Percentiles rank a stretch among this genome's conserved stretches.
phyloP scores from a whole-genome alignment of 2,329 filamentous ascomycete genomes.

The Shiraia sp. region DNA sequence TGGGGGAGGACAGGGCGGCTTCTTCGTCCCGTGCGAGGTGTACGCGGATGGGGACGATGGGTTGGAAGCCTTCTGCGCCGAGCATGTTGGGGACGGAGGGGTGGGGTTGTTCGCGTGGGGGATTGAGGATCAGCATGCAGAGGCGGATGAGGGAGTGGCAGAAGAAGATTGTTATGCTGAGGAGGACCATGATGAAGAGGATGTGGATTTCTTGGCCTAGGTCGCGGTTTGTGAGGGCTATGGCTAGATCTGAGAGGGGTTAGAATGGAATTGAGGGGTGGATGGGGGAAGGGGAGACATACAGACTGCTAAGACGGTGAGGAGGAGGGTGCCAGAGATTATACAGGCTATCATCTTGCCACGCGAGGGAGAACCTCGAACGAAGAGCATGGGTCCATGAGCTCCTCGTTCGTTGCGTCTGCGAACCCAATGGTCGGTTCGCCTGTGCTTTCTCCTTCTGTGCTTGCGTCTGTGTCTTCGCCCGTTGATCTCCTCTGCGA shows the following conservation, averaged over 20 bases:
- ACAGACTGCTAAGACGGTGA: constrained; percentile 67
- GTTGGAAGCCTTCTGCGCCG: constrained; percentile 68
- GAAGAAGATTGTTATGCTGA: constrained; percentile 77
- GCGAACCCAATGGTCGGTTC: constrained; percentile 35
- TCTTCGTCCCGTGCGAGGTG: constrained; percentile 76
- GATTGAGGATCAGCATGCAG: constrained; percentile 65
- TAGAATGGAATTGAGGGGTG: constrained; percentile 4
- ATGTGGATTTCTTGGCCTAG: constrained; percentile 75
- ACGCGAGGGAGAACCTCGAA: constrained; percentile 32
- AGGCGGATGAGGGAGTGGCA: constrained; percentile 76
- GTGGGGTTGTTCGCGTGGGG: constrained; percentile 27
- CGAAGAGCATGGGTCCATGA: constrained; percentile 20
- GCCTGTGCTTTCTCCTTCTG: constrained; percentile 33
- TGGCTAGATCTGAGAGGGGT: constrained; percentile 65
- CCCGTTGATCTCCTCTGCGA: constrained; percentile 51
- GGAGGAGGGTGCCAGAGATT: constrained; percentile 66
- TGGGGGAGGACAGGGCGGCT: too few species aligned
- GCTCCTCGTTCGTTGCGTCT: constrained; percentile 19
- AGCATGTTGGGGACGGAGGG: constrained; percentile 53
- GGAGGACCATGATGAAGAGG: constrained; percentile 75
- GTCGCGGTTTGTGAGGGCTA: constrained; percentile 68
- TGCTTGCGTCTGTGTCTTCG: constrained; percentile 44
- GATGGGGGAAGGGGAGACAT: constrained; percentile 44
- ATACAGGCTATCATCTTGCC: constrained; percentile 53
- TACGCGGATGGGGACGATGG: constrained; percentile 74